Evolutionary conservation across 2,329 filamentous ascomycete genomes (phyloP).

Genomic region (Decorospora gaudefroyi): DNA sequence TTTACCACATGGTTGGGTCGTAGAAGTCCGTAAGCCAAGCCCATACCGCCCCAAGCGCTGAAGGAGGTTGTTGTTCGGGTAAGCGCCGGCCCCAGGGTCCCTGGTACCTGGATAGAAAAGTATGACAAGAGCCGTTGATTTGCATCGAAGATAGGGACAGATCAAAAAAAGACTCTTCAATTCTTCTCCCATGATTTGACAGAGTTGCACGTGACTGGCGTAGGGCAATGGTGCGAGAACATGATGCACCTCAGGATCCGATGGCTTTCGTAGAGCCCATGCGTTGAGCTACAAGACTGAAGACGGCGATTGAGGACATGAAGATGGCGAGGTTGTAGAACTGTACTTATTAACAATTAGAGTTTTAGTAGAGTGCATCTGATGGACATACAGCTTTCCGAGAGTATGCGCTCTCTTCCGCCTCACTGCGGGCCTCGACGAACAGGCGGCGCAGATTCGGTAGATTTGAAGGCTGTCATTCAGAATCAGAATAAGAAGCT

Average conservation of each 20-base stretch:
- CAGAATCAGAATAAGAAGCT: background rate
- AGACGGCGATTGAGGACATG: constrained; percentile 93
- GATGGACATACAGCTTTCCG: constrained; percentile 75
- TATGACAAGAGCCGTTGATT: background rate
- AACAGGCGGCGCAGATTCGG: constrained; percentile 96
- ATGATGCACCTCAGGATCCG: constrained; percentile 2
- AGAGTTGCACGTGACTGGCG: no score
- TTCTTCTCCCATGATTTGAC: background rate
- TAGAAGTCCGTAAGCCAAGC: no score
- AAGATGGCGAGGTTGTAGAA: constrained; percentile 98
- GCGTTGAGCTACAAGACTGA: constrained; percentile 88
- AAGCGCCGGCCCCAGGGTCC: constrained; percentile 4
- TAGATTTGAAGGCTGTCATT: constrained; percentile 68
- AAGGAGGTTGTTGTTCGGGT: background rate
- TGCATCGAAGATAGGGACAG: no score
- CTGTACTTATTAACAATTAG: constrained; percentile 53
- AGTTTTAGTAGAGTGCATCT: background rate
- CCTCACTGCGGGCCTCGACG: constrained; percentile 88
- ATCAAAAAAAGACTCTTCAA: no score
- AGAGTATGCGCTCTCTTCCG: constrained; percentile 93
- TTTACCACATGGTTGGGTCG: no score
- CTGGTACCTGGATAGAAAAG: background rate
- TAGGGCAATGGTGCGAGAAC: no score
- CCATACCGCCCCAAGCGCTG: background rate
- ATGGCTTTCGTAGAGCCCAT: constrained; percentile 57